These are phyloP conservation scores for Saccharomycopsis sp. DNA, from an alignment of 805 yeast species.

Conservation along the genomic window DNA sequence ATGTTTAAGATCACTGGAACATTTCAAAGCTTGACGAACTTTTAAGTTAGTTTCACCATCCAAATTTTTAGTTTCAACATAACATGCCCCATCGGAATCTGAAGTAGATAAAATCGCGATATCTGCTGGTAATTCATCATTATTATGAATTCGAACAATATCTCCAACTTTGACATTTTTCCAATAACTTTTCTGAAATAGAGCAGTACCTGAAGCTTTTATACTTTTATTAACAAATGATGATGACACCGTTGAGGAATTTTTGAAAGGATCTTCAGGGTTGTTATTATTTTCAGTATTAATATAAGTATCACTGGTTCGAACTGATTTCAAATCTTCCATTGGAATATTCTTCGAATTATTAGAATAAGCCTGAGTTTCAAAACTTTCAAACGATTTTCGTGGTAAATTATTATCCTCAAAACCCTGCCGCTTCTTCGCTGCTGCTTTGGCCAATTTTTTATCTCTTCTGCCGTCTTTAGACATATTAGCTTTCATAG, in stretches of 20 bases:
- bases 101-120: constrained; percentile 56
- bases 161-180: constrained; percentile 64
- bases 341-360: constrained; percentile 25
- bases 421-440: constrained; percentile 24
- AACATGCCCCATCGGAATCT: constrained; percentile 63
- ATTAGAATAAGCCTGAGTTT: constrained; percentile 23
- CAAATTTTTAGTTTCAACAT: constrained; percentile 72
- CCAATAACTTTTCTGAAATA: constrained; percentile 28
- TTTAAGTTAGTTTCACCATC: constrained; percentile 80
- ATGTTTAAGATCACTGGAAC: constrained; percentile 43
- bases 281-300: constrained; percentile 25
- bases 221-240: constrained; percentile 27
- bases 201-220: constrained; percentile 37
- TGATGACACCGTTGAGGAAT: too few species aligned
- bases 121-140: constrained; percentile 81
- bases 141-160: constrained; percentile 57
- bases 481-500: constrained; percentile 27
- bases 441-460: constrained; percentile 25
- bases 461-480: constrained; percentile 31
- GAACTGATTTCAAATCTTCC: constrained; percentile 23
- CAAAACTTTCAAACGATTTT: constrained; percentile 35
- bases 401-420: constrained; percentile 28
- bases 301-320: constrained; percentile 26
- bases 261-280: constrained; percentile 24
- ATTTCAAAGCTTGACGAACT: constrained; percentile 65